These are phyloP conservation scores for cucumber (Cucumis sativus) DNA, from an alignment of 306 rosid genomes.

Conservation along the genomic window Cucumber_9930_V3 NC_026655.2:5407001-5407500, in stretches of 20 bases:
- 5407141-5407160: neutral
- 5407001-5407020: neutral
- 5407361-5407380: neutral
- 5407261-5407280: neutral
- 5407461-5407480: neutral
- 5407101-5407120: constrained; percentile 1
- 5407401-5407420: neutral
- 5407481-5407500: neutral
- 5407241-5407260: neutral
- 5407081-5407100: constrained; percentile 5
- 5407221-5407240: neutral
- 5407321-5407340: neutral
- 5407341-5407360: constrained; percentile 2
- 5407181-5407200: neutral
- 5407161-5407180: neutral
- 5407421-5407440: neutral
- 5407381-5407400: constrained; percentile 2
- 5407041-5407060: neutral
- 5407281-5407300: neutral
- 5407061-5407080: neutral
- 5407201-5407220: neutral
- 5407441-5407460: constrained; percentile 5
- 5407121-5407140: neutral
- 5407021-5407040: neutral
- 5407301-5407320: neutral